Evolutionary conservation across 306 rosid species (phyloP), one percentile per base, ranked within the genome.

Genomic region (Mimosa bimucronata): DNA sequence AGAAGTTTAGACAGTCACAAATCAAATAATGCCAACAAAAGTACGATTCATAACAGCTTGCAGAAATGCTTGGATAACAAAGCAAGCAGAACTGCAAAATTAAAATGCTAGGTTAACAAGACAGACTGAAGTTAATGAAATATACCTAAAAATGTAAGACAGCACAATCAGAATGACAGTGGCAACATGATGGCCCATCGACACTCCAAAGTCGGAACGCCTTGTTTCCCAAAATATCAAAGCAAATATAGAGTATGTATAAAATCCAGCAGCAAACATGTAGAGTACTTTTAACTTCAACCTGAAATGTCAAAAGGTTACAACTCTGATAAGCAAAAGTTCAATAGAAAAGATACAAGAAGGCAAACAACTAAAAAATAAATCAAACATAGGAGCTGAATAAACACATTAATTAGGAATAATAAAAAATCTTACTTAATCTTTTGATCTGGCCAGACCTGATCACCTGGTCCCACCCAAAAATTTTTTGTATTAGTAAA

Each of bases 381-480:
- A 57, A 31, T 15, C 16, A 66, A 40, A 72, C 60, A 70, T 29
- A 45, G 57, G 50, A 55, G 37, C 61, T 60, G 23, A 83, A 79
- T 41, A 50, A 65, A 69, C 41, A 83, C 48, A 77, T 26, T 29
- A 61, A 75, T 42, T 38, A 46, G 69, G n/a, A 57, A 34, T 6
- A 6, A 25, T 16, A n/a, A 60, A 76, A 12, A 76, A 80, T 74
- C 91, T 88, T 85, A 96, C 99, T 96, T 96, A 74, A 83, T 91
- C 83, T 88, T 87, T 83, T 96, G 99, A 88, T 96, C 98, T 65
- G 99, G 99, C 99, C 99, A 96, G 79, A 93, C 90, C 89, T 96
- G 98, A 82, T 84, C 67, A 79, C 93, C 99, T n/a, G 99, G 99
- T 44, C 99, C 99, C 19, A 91, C 92, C 99, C 99, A 96, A 84